Percentiles rank a stretch among this genome's conserved stretches.
Evolutionary conservation across 208 protist species (phyloP).

Genomic region (Ichthyophonus hoferi): DNA sequence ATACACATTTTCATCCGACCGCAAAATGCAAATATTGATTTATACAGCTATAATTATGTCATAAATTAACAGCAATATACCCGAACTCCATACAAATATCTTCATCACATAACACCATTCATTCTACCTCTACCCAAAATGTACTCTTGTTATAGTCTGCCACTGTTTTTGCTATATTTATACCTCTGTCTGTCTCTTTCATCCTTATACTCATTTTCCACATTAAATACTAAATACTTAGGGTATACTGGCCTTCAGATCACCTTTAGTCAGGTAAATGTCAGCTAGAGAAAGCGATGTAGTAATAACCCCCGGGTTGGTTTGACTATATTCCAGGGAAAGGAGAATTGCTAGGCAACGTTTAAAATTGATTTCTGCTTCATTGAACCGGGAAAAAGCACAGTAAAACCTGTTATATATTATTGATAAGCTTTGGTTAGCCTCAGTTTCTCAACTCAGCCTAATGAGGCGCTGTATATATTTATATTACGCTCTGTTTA

Average conservation of each 20-base stretch:
- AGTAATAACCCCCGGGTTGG: neutral
- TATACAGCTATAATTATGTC: too few relatives aligned
- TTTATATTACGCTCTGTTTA: too few relatives aligned
- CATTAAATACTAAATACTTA: neutral
- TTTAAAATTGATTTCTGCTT: neutral
- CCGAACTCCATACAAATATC: too few relatives aligned
- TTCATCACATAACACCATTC: too few relatives aligned
- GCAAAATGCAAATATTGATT: too few relatives aligned
- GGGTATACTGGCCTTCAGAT: neutral
- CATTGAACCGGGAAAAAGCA: neutral
- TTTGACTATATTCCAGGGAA: neutral
- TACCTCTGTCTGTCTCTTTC: neutral
- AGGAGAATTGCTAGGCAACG: neutral
- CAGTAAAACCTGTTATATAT: neutral
- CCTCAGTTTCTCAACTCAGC: too few relatives aligned
- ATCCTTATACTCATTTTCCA: neutral
- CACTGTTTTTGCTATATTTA: neutral
- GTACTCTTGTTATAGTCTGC: too few relatives aligned
- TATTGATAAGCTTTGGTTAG: too few relatives aligned
- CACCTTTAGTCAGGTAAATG: neutral
- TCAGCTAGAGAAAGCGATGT: neutral
- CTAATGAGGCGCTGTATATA: too few relatives aligned
- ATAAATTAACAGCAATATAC: too few relatives aligned
- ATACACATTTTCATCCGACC: too few relatives aligned
- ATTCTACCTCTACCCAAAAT: too few relatives aligned